Evolutionary conservation across 768 basidiomycete genomes (phyloP).

Genomic region (Agaricus sinodeliciosus): DNA sequence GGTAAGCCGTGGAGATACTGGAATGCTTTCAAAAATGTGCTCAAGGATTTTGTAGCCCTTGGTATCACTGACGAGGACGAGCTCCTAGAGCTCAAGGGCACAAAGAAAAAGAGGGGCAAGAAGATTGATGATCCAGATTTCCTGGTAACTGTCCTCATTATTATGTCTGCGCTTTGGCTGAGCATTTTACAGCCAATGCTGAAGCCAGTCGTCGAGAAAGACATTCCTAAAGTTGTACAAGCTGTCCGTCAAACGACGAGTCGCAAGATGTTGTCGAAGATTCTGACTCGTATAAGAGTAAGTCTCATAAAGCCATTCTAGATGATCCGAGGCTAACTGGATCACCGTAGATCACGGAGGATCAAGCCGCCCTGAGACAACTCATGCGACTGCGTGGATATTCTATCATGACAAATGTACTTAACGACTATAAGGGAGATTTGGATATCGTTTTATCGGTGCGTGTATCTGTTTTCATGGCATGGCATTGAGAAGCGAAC

Average conservation of each 20-base stretch:
- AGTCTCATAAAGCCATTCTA: neutral
- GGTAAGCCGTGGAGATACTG: conserved; percentile 38
- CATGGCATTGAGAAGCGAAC: too few species aligned
- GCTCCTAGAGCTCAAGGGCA: conserved; percentile 78
- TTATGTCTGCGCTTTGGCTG: neutral
- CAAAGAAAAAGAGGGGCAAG: conserved; percentile 87
- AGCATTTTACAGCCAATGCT: conserved; percentile 54
- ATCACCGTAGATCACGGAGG: conserved; percentile 68
- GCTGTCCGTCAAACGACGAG: conserved; percentile 86
- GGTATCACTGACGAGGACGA: conserved; percentile 93
- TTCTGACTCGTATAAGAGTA: conserved; percentile 83
- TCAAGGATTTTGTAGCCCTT: conserved; percentile 49
- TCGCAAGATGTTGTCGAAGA: conserved; percentile 72
- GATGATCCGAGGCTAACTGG: neutral
- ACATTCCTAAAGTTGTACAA: conserved; percentile 87
- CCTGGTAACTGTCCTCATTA: conserved; percentile 43
- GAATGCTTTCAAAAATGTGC: neutral
- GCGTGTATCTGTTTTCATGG: conserved; percentile 21
- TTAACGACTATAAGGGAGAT: conserved; percentile 72
- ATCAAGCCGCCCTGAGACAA: conserved; percentile 69
- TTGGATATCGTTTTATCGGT: conserved; percentile 66
- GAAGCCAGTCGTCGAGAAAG: conserved; percentile 66
- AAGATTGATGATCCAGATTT: conserved; percentile 91
- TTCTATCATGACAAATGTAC: conserved; percentile 82
- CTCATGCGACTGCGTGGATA: conserved; percentile 92